These are phyloP conservation scores for Phytophthora agathidicida DNA, from an alignment of 352 stramenopile species.

Conservation along the genomic window DNA sequence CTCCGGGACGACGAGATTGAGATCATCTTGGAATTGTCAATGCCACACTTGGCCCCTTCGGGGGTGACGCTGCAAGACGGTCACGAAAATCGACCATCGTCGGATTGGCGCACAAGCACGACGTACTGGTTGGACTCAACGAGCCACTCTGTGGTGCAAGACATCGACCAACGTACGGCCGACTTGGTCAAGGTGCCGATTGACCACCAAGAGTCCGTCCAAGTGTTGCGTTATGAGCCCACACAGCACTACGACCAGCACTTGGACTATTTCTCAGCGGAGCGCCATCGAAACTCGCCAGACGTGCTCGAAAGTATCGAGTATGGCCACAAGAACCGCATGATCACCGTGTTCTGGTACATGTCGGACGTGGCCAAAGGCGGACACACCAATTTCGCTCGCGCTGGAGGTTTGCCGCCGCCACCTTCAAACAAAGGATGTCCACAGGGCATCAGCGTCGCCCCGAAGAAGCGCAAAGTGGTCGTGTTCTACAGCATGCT, in stretches of 20 bases:
- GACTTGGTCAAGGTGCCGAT: slow-evolving; percentile 70
- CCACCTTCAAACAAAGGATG: slow-evolving; percentile 64
- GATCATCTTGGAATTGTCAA: slow-evolving; percentile 69
- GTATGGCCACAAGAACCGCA: slow-evolving; percentile 80
- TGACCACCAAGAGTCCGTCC: slow-evolving; percentile 67
- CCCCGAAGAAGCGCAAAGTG: slow-evolving; percentile 77
- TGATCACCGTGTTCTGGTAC: slow-evolving; percentile 90
- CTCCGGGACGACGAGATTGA: slow-evolving; percentile 80
- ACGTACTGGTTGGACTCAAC: slow-evolving; percentile 76
- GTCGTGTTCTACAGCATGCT: slow-evolving; percentile 87
- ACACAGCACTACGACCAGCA: slow-evolving; percentile 85
- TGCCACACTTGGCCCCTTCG: slow-evolving; percentile 66
- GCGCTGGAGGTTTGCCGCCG: slow-evolving; percentile 48
- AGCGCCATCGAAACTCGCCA: slow-evolving; percentile 49
- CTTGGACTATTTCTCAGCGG: slow-evolving; percentile 61
- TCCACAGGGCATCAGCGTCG: slow-evolving; percentile 63
- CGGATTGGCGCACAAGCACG: slow-evolving; percentile 79
- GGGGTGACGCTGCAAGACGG: slow-evolving; percentile 66
- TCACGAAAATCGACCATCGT: slow-evolving; percentile 65
- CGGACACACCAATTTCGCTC: slow-evolving; percentile 78
- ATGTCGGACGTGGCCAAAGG: slow-evolving; percentile 81
- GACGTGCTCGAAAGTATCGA: slow-evolving; percentile 58
- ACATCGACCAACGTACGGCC: slow-evolving; percentile 67
- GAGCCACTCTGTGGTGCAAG: slow-evolving; percentile 41
- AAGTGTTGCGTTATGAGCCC: slow-evolving; percentile 73